Conservation (phyloP, 2,329 filamentous ascomycete genomes). For the Aschersonia sp. region DNA sequence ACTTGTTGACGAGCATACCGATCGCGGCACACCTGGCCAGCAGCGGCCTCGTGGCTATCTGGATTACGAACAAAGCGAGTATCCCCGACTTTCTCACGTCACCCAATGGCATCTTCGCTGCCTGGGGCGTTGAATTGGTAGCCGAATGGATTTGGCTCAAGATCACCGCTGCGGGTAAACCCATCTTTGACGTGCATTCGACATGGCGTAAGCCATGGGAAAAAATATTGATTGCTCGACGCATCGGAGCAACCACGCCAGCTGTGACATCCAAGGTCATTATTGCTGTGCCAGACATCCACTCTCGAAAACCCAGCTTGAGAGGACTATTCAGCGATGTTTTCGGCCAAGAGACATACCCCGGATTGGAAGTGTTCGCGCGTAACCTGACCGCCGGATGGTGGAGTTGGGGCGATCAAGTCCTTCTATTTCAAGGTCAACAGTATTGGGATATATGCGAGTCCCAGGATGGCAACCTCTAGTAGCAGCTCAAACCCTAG, state of each 20-base stretch:
- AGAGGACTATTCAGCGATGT: slow-evolving; percentile 42
- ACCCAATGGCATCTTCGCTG: slow-evolving; percentile 41
- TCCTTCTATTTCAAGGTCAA: slow-evolving; percentile 51
- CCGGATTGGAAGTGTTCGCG: slow-evolving; percentile 63
- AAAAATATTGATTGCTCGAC: slow-evolving; percentile 48
- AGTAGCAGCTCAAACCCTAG: neutral
- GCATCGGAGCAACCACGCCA: slow-evolving; percentile 14
- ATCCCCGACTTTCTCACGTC: slow-evolving; percentile 39
- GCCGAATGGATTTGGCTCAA: slow-evolving; percentile 75
- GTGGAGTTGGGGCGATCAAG: slow-evolving; percentile 69
- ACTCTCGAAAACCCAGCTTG: slow-evolving; percentile 67
- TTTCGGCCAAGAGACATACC: slow-evolving; percentile 31
- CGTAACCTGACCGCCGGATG: slow-evolving; percentile 60
- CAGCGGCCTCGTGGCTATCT: slow-evolving; percentile 51
- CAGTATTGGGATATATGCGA: slow-evolving; percentile 27
- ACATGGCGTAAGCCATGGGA: slow-evolving; percentile 67
- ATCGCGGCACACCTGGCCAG: slow-evolving; percentile 36
- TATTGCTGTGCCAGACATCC: slow-evolving; percentile 57
- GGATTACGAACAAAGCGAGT: slow-evolving; percentile 62
- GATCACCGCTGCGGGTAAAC: slow-evolving; percentile 48
- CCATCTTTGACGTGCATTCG: slow-evolving; percentile 45
- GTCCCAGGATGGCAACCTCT: neutral
- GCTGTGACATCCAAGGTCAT: slow-evolving; percentile 36
- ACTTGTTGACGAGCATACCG: slow-evolving; percentile 40
- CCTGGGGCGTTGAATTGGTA: slow-evolving; percentile 50